Evolutionary conservation across 352 stramenopile species (phyloP).

Genomic region (Phytophthora cajani): DNA sequence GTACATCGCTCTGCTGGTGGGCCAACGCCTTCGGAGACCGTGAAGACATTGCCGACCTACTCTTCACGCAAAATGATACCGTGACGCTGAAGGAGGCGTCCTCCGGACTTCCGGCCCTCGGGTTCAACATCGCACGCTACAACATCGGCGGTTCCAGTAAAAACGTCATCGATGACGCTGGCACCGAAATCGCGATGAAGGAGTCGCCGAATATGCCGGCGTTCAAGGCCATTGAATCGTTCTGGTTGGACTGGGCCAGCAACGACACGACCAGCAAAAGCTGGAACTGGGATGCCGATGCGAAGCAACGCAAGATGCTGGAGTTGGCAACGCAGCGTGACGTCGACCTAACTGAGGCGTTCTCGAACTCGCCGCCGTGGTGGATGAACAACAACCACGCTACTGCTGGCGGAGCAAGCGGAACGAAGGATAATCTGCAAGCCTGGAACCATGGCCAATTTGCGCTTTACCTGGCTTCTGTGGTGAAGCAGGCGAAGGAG

Average conservation of each 20-base stretch:
- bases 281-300: constrained; percentile 56
- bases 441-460: constrained; percentile 52
- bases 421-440: constrained; percentile 51
- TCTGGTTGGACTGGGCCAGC: constrained; percentile 58
- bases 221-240: constrained; percentile 53
- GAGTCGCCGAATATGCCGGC: constrained; percentile 50
- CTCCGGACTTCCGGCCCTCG: constrained; percentile 39
- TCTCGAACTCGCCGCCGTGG: constrained; percentile 66
- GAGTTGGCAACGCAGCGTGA: constrained; percentile 38
- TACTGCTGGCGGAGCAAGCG: constrained; percentile 42
- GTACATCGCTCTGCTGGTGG: constrained; percentile 65
- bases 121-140: constrained; percentile 61
- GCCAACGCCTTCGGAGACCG: constrained; percentile 59
- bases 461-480: constrained; percentile 47
- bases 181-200: constrained; percentile 44
- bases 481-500: constrained; percentile 44
- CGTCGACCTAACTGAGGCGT: constrained; percentile 51
- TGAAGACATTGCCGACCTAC: constrained; percentile 51
- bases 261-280: constrained; percentile 40
- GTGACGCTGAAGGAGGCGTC: constrained; percentile 32
- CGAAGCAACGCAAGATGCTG: constrained; percentile 48
- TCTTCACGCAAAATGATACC: constrained; percentile 51
- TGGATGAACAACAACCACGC: constrained; percentile 66
- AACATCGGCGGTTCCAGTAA: constrained; percentile 54
- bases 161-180: constrained; percentile 45